These are phyloP conservation scores for Meyerozyma smithsonii DNA, from an alignment of 1,139 yeast genomes.

Conservation along the genomic window DNA sequence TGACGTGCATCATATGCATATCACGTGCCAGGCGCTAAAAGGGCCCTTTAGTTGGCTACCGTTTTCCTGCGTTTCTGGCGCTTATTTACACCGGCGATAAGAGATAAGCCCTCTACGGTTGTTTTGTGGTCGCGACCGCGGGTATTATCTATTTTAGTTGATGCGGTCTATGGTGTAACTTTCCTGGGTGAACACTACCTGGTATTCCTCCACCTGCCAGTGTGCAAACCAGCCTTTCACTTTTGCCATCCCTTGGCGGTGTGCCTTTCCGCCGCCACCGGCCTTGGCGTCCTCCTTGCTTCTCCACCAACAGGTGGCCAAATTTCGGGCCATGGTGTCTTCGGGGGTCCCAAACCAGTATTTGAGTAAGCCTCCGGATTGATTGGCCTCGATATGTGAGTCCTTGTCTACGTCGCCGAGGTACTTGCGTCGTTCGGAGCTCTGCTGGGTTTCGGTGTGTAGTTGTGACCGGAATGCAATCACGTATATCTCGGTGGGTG, in stretches of 20 bases:
- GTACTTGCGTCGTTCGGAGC: slow-evolving; percentile 17
- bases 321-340: slow-evolving; percentile 20
- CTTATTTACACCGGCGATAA: too few species aligned
- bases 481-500: slow-evolving; percentile 18
- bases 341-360: slow-evolving; percentile 32
- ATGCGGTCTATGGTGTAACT: slow-evolving; percentile 7
- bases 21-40: too few species aligned
- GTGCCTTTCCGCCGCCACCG: slow-evolving; percentile 28
- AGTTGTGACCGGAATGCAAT: slow-evolving; percentile 28
- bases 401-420: slow-evolving; percentile 21
- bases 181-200: slow-evolving; percentile 10
- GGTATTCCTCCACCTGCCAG: slow-evolving; percentile 30
- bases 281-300: slow-evolving; percentile 17
- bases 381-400: slow-evolving; percentile 27
- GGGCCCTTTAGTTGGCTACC: too few species aligned
- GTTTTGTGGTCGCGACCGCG: too few species aligned
- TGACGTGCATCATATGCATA: too few species aligned
- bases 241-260: slow-evolving; percentile 22
- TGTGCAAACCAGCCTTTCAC: slow-evolving; percentile 25
- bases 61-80: too few species aligned
- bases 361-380: slow-evolving; percentile 27
- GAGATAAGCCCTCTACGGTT: too few species aligned
- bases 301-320: slow-evolving; percentile 35
- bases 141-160: too few species aligned
- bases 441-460: slow-evolving; percentile 18